phyloP scores from a whole-genome alignment of 2,329 filamentous ascomycete genomes.

The Penicillium digitatum region DNA sequence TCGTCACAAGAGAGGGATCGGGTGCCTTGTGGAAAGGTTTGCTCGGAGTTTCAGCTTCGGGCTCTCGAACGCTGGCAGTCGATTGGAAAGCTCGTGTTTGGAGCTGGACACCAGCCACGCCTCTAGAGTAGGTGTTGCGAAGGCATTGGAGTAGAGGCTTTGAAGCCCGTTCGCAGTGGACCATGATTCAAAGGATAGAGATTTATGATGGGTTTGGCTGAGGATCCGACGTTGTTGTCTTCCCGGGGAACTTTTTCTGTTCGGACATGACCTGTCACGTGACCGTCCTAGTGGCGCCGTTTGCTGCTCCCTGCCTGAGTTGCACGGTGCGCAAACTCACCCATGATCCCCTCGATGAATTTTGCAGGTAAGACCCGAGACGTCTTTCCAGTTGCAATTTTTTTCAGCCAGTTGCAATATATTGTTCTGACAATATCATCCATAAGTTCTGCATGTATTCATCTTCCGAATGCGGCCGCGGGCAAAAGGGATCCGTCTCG shows the following conservation, averaged over 20 bases:
- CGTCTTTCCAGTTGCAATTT: neutral
- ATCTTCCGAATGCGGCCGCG: too few relatives aligned
- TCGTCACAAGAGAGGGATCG: constrained; percentile 66
- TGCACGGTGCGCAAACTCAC: too few relatives aligned
- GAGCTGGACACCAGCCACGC: constrained; percentile 32
- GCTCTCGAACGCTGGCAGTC: constrained; percentile 44
- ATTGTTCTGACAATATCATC: neutral
- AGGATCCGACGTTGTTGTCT: constrained; percentile 24
- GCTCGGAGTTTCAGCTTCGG: constrained; percentile 39
- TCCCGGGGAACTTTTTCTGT: constrained; percentile 39
- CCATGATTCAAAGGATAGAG: constrained; percentile 30
- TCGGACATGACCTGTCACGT: constrained; percentile 6
- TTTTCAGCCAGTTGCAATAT: neutral
- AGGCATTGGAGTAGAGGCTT: constrained; percentile 44
- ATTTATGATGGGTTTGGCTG: constrained; percentile 13
- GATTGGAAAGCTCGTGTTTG: constrained; percentile 49
- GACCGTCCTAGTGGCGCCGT: constrained; percentile 12
- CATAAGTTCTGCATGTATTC: too few relatives aligned
- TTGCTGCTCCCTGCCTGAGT: neutral
- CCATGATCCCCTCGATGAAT: neutral
- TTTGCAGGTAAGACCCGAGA: neutral
- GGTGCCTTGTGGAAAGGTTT: constrained; percentile 43
- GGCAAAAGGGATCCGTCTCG: too few relatives aligned
- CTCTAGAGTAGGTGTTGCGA: constrained; percentile 34
- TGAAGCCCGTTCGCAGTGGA: constrained; percentile 42